Base-by-base conservation (phyloP, 257 asterid genomes). In the Nicotiana attenuata region DNA sequence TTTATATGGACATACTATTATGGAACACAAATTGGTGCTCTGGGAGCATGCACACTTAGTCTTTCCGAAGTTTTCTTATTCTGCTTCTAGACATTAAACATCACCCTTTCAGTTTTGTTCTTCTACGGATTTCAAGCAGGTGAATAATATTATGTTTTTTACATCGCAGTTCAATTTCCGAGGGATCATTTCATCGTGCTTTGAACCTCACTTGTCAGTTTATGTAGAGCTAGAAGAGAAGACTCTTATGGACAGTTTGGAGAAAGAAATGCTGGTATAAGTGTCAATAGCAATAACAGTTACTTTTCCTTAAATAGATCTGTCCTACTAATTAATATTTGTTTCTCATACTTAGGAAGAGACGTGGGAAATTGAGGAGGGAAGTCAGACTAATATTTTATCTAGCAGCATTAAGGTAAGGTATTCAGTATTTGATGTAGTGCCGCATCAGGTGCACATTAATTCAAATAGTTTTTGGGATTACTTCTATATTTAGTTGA, bases 381-480 rank as follows among this genome's bases (percentile, higher is more conserved):
- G 99, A 78, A 91, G 97, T 86, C 97, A 96, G 85, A 96, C 93
- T 77, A 87, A 96, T 86, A 91, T 96, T 80, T 92, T 96, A 85
- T 91, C 97, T 61, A 96, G 99, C 92, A 94, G 99, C 85, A 93
- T 94, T 92, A 97, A 96, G 97, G 99, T 95, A 88, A 80, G 1
- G 60, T 73, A 73, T 73, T 24, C 78, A 8, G 29, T 73, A 14
- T 47, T 47, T 63, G 50, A 22, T 22, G 61, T 73, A 73, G 60
- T 17, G 26, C 61, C 6, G 35, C 41, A 13, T 47, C 38, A 7
- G 78, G 78, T 19, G 35, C n/a, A 31, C 78, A 71, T 45, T 28
- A 47, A 45, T 26, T 45, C 33, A 0, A 47, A 73, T 20, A 7
- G n/a, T 45, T 47, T 47, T 71, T 71, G 60, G 14, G 33, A 45